Evolutionary conservation across 306 rosid species (phyloP).

Genomic region (Prunus salicina): DNA sequence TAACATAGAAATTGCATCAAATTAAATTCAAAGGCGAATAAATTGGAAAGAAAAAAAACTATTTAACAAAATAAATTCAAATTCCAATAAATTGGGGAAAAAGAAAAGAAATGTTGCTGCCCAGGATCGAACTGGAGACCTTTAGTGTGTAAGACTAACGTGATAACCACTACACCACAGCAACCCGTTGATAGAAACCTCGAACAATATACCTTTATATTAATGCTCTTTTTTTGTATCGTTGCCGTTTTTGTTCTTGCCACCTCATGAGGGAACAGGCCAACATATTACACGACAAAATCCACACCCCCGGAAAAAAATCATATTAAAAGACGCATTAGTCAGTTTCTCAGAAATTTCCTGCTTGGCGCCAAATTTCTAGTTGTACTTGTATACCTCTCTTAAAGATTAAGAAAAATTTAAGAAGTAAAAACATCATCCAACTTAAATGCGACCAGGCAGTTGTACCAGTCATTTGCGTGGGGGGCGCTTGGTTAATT

Average conservation of each 20-base stretch:
- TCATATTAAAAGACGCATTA: neutral
- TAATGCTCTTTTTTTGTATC: no score
- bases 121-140: constrained; percentile 97
- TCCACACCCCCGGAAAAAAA: neutral
- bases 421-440: neutral
- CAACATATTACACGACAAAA: neutral
- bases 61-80: neutral
- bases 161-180: constrained; percentile 97
- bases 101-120: constrained; percentile 42
- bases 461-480: no score
- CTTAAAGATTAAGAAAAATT: neutral
- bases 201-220: fast-evolving
- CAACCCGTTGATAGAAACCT: neutral
- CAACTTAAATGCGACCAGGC: neutral
- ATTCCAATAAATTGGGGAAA: neutral
- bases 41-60: no score
- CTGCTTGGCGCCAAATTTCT: neutral
- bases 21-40: no score
- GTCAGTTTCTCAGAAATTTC: constrained; percentile 29
- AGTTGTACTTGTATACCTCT: neutral
- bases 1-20: no score
- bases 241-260: neutral
- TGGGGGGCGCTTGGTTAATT: neutral
- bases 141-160: constrained; percentile 96
- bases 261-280: neutral